Conservation (phyloP, 306 rosid species). For the Morella rubra region DNA sequence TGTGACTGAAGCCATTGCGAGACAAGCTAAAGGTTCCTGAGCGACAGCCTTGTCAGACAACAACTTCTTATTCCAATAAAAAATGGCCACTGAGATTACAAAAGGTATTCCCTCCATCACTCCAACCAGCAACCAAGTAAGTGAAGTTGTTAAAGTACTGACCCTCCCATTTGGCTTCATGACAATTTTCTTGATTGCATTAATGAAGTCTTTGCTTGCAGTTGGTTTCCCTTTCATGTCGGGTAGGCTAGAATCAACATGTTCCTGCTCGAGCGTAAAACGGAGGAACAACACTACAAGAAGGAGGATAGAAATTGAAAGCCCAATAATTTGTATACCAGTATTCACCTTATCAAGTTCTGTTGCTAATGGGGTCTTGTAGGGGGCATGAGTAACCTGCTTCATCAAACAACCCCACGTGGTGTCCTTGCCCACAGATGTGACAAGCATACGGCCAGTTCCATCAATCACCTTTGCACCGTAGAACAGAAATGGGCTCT, state of each 20-base stretch:
- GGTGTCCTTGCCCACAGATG: constrained; percentile 15
- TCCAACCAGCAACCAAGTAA: constrained; percentile 18
- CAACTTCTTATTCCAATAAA: constrained; percentile 13
- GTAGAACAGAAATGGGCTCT: constrained; percentile 14
- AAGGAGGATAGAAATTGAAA: constrained; percentile 5
- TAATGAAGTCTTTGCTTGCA: background rate
- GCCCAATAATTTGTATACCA: background rate
- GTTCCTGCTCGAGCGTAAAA: background rate
- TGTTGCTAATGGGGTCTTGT: background rate
- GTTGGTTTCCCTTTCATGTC: constrained; percentile 10
- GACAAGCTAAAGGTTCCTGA: constrained; percentile 7
- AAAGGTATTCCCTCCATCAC: constrained; percentile 20
- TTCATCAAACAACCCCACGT: constrained; percentile 7
- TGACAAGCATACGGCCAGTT: constrained; percentile 19
- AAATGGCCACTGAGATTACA: background rate
- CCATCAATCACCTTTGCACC: constrained; percentile 28
- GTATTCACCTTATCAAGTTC: constrained; percentile 13
- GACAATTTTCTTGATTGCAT: background rate
- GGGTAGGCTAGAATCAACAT: background rate
- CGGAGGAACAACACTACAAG: constrained; percentile 19
- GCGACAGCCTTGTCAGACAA: constrained; percentile 3
- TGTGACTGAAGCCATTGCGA: constrained; percentile 12
- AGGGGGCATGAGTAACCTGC: background rate
- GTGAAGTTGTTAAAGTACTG: background rate
- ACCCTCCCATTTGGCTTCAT: constrained; percentile 1